A percentile compares a stretch with the other conserved stretches of the same genome.
Evolutionary conservation across 352 stramenopile species (phyloP).

Genomic region (Hyaloperonospora brassicae): DNA sequence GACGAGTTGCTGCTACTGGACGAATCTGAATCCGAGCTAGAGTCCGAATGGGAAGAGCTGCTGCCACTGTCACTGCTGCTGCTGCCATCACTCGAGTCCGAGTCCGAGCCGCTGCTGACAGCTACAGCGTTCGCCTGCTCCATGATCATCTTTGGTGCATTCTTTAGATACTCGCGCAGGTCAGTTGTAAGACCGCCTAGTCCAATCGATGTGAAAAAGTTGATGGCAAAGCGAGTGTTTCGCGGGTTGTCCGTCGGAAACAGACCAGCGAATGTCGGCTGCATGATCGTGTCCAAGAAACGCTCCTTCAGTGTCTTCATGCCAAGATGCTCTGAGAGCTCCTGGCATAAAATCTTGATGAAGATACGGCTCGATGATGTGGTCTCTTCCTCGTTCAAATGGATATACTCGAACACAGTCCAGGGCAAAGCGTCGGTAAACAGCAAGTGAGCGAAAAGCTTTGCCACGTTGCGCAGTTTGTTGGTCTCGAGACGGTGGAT

Average conservation of each 20-base stretch:
- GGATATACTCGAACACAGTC: slow-evolving; percentile 95
- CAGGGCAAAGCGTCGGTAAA: slow-evolving; percentile 97
- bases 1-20: slow-evolving; percentile 28
- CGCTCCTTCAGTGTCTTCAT: slow-evolving; percentile 92
- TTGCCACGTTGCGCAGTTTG: slow-evolving; percentile 98
- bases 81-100: slow-evolving; percentile 31
- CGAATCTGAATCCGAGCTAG: background rate
- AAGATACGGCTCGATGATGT: slow-evolving; percentile 99
- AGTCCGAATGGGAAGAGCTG: slow-evolving; percentile 24
- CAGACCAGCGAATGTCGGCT: slow-evolving; percentile 89
- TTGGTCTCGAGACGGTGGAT: slow-evolving; percentile 98
- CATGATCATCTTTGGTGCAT: slow-evolving; percentile 93
- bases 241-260: slow-evolving; percentile 96
- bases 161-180: slow-evolving; percentile 94
- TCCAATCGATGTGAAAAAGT: slow-evolving; percentile 99
- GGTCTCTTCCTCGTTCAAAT: slow-evolving; percentile 97
- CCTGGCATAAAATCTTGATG: slow-evolving; percentile 98
- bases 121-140: slow-evolving; percentile 40
- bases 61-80: slow-evolving; percentile 27
- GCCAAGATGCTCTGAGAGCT: slow-evolving; percentile 95
- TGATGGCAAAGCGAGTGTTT: slow-evolving; percentile 98
- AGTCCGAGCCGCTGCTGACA: slow-evolving; percentile 34
- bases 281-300: slow-evolving; percentile 90
- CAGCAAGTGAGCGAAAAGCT: slow-evolving; percentile 98
- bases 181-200: slow-evolving; percentile 96